Conservation (phyloP, 176 grass and related monocot species). For the Urochloa ruziziensis region DNA sequence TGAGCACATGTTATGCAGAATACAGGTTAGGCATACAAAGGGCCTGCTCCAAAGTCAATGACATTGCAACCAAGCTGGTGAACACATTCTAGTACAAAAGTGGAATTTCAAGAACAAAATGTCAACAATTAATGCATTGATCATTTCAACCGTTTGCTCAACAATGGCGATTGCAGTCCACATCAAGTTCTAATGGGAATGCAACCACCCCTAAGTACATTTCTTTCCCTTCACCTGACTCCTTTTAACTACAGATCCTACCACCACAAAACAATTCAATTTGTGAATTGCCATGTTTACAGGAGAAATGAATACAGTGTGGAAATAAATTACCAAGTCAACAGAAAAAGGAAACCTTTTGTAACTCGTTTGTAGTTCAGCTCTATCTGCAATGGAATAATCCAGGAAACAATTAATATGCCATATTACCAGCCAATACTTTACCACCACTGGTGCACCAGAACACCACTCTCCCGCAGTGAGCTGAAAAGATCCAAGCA, state of each 20-base stretch:
- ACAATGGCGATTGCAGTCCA: background rate
- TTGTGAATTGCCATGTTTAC: background rate
- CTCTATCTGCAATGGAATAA: background rate
- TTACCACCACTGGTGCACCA: slow-evolving; percentile 90
- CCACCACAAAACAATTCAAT: background rate
- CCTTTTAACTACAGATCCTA: background rate
- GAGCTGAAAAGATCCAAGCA: slow-evolving; percentile 61
- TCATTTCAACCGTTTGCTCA: background rate
- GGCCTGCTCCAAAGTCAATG: background rate
- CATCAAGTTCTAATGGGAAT: background rate
- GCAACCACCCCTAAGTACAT: background rate
- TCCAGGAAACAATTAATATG: background rate
- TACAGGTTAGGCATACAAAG: no score
- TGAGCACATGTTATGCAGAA: no score
- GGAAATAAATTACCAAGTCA: background rate
- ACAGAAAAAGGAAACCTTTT: background rate
- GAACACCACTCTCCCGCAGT: slow-evolving; percentile 60
- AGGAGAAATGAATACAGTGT: background rate
- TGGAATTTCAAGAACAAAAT: background rate
- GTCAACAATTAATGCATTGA: background rate
- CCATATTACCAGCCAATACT: no score
- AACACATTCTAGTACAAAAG: background rate
- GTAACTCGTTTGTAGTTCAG: background rate
- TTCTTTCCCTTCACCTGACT: background rate
- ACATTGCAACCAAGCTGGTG: background rate